phyloP scores from a whole-genome alignment of 257 asterid genomes.

The Capsicum chinense region DNA sequence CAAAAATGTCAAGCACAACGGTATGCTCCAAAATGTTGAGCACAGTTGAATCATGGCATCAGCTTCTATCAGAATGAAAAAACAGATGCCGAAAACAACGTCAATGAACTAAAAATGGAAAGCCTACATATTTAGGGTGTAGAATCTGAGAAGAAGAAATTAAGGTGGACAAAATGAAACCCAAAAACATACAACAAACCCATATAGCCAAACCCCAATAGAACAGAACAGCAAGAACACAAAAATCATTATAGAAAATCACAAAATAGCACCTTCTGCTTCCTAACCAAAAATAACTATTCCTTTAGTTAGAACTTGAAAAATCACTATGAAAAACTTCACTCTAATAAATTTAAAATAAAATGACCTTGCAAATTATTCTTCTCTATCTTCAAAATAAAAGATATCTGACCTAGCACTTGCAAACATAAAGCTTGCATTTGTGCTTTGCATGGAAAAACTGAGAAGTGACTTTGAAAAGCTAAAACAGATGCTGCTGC shows the following conservation, averaged over 20 bases:
- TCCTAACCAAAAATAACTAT: background rate
- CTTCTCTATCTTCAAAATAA: conserved; percentile 7
- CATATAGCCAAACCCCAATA: background rate
- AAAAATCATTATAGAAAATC: background rate
- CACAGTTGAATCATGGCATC: background rate
- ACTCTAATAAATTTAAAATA: background rate
- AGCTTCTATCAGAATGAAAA: background rate
- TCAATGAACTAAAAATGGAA: background rate
- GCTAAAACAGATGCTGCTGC: background rate
- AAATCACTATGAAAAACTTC: background rate
- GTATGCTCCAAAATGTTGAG: background rate
- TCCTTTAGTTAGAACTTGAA: background rate
- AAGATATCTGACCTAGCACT: background rate
- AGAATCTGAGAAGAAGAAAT: background rate
- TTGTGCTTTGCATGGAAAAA: background rate
- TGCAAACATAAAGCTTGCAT: background rate
- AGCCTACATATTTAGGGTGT: background rate
- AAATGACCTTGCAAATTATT: background rate
- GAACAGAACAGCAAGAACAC: background rate
- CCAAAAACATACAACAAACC: background rate
- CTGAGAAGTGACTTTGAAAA: background rate
- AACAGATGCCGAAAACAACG: background rate
- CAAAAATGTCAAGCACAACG: background rate
- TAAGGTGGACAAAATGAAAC: background rate
- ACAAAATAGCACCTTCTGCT: background rate